Evolutionary conservation across 495 filamentous ascomycete genomes (phyloP).

Genomic region (Pyrenula massariospora): DNA sequence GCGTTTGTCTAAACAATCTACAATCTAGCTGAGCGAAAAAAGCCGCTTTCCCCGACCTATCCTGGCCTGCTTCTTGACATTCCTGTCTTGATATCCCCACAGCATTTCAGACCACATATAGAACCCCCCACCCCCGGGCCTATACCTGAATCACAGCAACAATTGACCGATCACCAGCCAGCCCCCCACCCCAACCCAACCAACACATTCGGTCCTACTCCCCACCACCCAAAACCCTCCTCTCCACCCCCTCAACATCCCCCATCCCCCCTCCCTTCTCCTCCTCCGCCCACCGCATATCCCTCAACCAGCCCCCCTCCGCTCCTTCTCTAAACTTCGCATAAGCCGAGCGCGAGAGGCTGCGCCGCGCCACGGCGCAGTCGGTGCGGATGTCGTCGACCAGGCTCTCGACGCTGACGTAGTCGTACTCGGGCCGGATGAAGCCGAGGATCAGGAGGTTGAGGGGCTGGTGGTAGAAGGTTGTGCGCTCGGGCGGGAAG

Average conservation of each 20-base stretch:
- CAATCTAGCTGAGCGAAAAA: too few relatives aligned
- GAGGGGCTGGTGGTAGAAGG: conserved; percentile 78
- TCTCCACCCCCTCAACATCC: conserved; percentile 14
- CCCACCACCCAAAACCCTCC: conserved; percentile 38
- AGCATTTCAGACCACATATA: too few relatives aligned
- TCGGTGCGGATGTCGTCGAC: conserved; percentile 81
- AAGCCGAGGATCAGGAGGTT: conserved; percentile 73
- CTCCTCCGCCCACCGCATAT: conserved; percentile 8
- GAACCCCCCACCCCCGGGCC: too few relatives aligned
- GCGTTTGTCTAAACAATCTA: too few relatives aligned
- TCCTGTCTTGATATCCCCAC: too few relatives aligned
- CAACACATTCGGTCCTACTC: conserved; percentile 28
- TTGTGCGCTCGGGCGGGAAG: conserved; percentile 55
- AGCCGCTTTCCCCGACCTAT: too few relatives aligned
- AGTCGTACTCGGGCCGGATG: conserved; percentile 82
- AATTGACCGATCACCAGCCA: too few relatives aligned
- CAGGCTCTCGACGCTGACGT: conserved; percentile 68
- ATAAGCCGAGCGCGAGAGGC: conserved; percentile 62
- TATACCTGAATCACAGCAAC: too few relatives aligned
- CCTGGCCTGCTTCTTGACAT: too few relatives aligned
- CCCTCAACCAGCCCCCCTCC: conserved; percentile 8
- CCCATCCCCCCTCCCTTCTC: conserved; percentile 6
- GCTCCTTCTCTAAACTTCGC: conserved; percentile 35
- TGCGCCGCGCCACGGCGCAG: conserved; percentile 68
- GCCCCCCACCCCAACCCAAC: neutral